A percentile compares a stretch with the other conserved stretches of the same genome.
Conservation (phyloP, 108 stramenopile species). For the Skeletonema costatum region DNA sequence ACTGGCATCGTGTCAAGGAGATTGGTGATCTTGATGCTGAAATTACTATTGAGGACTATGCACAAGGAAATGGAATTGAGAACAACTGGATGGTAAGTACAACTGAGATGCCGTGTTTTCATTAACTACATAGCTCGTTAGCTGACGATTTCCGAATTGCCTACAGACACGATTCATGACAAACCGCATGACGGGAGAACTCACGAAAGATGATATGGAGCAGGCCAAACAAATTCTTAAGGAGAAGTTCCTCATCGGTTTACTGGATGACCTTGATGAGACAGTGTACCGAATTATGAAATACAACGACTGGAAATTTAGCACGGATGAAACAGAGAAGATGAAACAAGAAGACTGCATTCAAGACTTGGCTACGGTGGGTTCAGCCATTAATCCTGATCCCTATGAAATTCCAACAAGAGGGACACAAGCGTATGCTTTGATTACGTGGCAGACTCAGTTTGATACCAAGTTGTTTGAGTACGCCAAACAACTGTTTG, state of each 20-base stretch:
- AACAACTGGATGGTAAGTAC: slow-evolving; percentile 52
- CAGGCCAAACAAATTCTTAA: slow-evolving; percentile 50
- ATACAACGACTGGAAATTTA: slow-evolving; percentile 50
- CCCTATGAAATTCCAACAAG: slow-evolving; percentile 52
- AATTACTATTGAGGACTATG: slow-evolving; percentile 50
- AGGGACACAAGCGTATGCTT: slow-evolving; percentile 48
- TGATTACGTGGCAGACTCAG: slow-evolving; percentile 53
- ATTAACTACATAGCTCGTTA: too few species aligned
- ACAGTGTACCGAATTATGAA: slow-evolving; percentile 44
- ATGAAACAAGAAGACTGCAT: slow-evolving; percentile 55
- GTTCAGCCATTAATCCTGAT: slow-evolving; percentile 38
- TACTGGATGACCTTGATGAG: slow-evolving; percentile 53
- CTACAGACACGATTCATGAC: slow-evolving; percentile 32
- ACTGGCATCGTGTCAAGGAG: slow-evolving; percentile 39
- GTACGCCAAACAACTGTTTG: slow-evolving; percentile 53
- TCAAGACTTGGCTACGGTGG: slow-evolving; percentile 15
- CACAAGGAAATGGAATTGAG: slow-evolving; percentile 53
- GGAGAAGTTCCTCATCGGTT: slow-evolving; percentile 52
- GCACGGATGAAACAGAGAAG: slow-evolving; percentile 38
- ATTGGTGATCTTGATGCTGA: slow-evolving; percentile 33
- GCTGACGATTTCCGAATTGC: too few species aligned
- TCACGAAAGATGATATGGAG: slow-evolving; percentile 54
- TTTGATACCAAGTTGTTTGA: slow-evolving; percentile 54
- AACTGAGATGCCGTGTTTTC: too few species aligned
- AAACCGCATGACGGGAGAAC: slow-evolving; percentile 49